Conservation (phyloP, 2,329 filamentous ascomycete species). For the Sporothrix brasiliensis region DNA sequence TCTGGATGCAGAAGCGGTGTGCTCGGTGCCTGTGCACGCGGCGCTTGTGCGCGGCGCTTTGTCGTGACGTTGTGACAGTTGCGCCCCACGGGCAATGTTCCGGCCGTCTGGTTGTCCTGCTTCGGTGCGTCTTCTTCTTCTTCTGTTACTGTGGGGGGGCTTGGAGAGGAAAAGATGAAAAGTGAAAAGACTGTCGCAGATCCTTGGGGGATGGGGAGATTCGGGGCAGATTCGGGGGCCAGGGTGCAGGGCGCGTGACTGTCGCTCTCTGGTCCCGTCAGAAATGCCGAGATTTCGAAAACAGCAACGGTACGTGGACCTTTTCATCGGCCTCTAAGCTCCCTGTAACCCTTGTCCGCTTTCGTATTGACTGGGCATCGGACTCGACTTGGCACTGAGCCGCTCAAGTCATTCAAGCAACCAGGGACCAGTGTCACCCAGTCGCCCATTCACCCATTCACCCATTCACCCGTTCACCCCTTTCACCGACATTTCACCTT, state of each 20-base stretch:
- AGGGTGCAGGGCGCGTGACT: background rate
- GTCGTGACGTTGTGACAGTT: background rate
- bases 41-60: background rate
- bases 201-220: background rate
- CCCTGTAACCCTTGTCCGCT: background rate
- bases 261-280: background rate
- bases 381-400: conserved; percentile 18
- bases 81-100: background rate
- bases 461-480: background rate
- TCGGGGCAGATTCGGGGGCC: no score
- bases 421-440: no score
- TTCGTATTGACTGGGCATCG: conserved; percentile 15
- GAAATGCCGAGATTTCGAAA: background rate
- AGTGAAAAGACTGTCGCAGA: background rate
- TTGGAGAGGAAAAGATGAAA: background rate
- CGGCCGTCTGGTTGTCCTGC: background rate
- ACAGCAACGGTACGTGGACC: background rate
- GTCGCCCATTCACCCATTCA: background rate
- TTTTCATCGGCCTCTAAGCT: background rate
- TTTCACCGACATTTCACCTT: conserved; percentile 24
- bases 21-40: background rate
- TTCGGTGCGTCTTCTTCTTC: background rate
- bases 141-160: no score
- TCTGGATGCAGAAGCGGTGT: background rate
- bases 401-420: background rate